Evolutionary conservation across 2,329 filamentous ascomycete genomes (phyloP), one percentile per base, ranked within the genome.

Genomic region (Aspergillus tubingensis): DNA sequence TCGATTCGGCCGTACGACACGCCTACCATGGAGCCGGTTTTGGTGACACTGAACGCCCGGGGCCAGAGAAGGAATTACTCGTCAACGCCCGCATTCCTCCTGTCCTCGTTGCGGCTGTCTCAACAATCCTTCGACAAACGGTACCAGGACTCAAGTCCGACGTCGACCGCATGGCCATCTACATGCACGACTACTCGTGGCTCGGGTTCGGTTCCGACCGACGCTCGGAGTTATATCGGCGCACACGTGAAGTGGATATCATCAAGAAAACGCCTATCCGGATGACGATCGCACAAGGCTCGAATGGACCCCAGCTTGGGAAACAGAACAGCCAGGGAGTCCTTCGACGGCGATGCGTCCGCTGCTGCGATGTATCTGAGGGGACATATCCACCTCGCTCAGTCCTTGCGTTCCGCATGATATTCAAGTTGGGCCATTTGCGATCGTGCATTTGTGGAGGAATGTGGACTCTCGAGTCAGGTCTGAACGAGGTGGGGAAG

Each of bases 111-210:
- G 75, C 80, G 2, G 81, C 80, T 0, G 78, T 86, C 0, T 72
- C 75, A 21, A 75, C 75, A 5, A 72, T 87, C 2, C 71, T 87
- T 0, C 79, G 76, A 0, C 79, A 77, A 19, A 79, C 76, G 0
- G 76, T 92, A 27, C 80, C 80, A 0, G 79, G 81, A 19, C 83
- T 93, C 57, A 81, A 84, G 43, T 79, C 79, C 5, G 81, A 84
- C 57, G 82, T 88, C 10, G 86, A 95, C 65, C 83, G 86, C 27
- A 84, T 88, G 8, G 83, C 83, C 62, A 81, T 96, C 52, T 91
- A 90, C 76, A 90, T 92, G 75, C 85, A 86, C 52, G 86, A 95
- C 71, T 91, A 88, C 58, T 82, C 81, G 52, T 84, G 91, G 72
- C 80, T 95, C 10, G 89, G 89, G 5, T 79, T 91, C 13, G 82